Evolutionary conservation across 2,329 filamentous ascomycete species (phyloP), one percentile per base, ranked within the genome.

Genomic region (Sarocladium brachiariae): DNA sequence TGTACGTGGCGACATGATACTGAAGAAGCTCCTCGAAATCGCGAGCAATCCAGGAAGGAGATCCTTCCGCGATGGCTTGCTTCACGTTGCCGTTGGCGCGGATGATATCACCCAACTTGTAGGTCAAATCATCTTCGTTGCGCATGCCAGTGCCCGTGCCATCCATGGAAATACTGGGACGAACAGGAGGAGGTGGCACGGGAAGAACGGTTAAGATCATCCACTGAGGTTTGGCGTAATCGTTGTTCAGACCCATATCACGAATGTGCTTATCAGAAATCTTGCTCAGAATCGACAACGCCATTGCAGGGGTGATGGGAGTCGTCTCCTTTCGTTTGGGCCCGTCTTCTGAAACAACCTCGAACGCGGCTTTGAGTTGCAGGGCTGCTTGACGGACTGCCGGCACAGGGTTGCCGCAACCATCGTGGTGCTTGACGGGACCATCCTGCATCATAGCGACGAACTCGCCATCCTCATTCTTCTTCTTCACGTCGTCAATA

Each of bases 61-160:
- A 91, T 52, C 93, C 93, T 67, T 96, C 90, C 53, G 88, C 83
- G 61, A 95, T 89, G 53, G 90, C 93, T 59, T 93, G 86, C 58
- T 88, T 84, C 51, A 99, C 91, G 61, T 96, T 96, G 59, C 87
- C 86, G 71, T 99, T 99, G 60, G 93, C 92, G 58, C 93, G 90
- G 60, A 99, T 93, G 61, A 99, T 96, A 70, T 99, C 93, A 62
- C 91, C 91, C 27, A 99, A 77, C 72, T 99, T 99, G 80, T 96
- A 99, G 0, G 93, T 99, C 78, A 99, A 80, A 76, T 99, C 95
- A 67, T 99, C 93, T 71, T 99, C 93, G 65, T 93, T 93, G 56
- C 93, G 87, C 75, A 92, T 84, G 56, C 93, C 93, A 57, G 89
- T 88, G 50, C 89, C 87, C 38, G 89, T 95, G 49, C 93, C 91